Evolutionary conservation across 2,329 filamentous ascomycete species (phyloP), one percentile per base, ranked within the genome.

Genomic region (Hymenoscyphus repandus): DNA sequence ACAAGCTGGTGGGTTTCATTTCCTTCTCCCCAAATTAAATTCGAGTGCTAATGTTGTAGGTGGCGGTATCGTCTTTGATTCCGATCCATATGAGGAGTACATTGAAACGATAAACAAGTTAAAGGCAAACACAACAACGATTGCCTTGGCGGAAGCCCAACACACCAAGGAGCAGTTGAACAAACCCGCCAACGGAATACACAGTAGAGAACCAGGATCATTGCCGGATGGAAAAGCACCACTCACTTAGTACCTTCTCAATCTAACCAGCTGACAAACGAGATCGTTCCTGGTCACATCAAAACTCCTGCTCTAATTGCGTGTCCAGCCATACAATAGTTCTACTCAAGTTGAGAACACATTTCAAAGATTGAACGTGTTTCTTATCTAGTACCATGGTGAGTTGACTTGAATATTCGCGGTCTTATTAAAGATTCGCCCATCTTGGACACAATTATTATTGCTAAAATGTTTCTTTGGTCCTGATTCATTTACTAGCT

Each of bases 71-170:
- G 91, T 96, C 39, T 96, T 92, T 65, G 93, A 97, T 70, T 95
- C 88, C 37, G 91, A 95, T 66, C 86, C 83, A 47, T 86, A 87
- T 62, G 89, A 96, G 58, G 93, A 97, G 70, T 96, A 91, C 76
- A 81, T 92, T 70, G 90, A 97, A 79, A 96, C 95, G 58, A 89
- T 93, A 73, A 97, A 99, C 75, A 99, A 99, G 77, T 75, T 96
- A 43, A 84, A 87, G 22, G 88, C 90, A 40, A 95, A 95, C 68
- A 90, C 95, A 75, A 80, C 86, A 60, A 93, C 89, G 70, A 91
- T 97, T 68, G 85, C 83, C 52, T 81, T 84, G 46, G 92, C 91
- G 1, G 92, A 96, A 72, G 78, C 85, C 67, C 75, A 56, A 5
- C 64, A 65, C 41, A 47, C 55, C 11, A 56, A 54, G 17, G 48